Evolutionary conservation across 2,329 filamentous ascomycete genomes (phyloP), one percentile per base, ranked within the genome.

Genomic region (Byssoonygena ceratinophila): DNA sequence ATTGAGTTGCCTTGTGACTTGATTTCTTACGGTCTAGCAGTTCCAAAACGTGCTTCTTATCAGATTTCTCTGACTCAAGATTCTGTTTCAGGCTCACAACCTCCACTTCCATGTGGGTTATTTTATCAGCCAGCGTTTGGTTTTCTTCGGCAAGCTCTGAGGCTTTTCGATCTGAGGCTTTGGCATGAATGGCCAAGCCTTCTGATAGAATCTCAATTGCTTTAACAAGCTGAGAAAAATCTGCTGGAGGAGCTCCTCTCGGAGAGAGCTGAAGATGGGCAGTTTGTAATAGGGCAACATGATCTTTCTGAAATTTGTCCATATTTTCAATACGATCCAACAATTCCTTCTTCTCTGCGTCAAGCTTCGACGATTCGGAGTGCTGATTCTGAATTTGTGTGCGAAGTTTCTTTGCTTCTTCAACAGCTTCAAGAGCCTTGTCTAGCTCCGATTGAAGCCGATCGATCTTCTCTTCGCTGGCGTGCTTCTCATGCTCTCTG

Each of bases 401-500:
- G n/a, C 83, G 76, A 9, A 84, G 68, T n/a, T 68, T 68, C 32
- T 82, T 76, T 27, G 78, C 75, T 50, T 76, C 76, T 59, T 85
- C 80, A 14, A 31, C 34, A 18, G 43, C 73, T 61, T 82, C 80
- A 32, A 34, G 74, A 18, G 84, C 66, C 46, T 76, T 78, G 52
- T 87, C 80, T 14, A 94, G 70, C 60, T 95, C 85, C 14, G 78
- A 73, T 61, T 89, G 80, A 0, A 95, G 75, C 7, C 76, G 73
- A 43, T 80, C 80, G 29, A 89, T 73, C 54, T 77, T 82, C 44
- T 84, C 80, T 57, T 91, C 84, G 41, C 83, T 77, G 1, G 78
- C 77, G 3, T 79, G 80, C 62, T 83, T 86, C 61, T 92, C 86
- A 59, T 94, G 84, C 59, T 96, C 88, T 40, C 87, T 80, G 37